Base-by-base conservation (phyloP, 108 stramenopile genomes). In the Cylindrotheca fusiformis region DNA sequence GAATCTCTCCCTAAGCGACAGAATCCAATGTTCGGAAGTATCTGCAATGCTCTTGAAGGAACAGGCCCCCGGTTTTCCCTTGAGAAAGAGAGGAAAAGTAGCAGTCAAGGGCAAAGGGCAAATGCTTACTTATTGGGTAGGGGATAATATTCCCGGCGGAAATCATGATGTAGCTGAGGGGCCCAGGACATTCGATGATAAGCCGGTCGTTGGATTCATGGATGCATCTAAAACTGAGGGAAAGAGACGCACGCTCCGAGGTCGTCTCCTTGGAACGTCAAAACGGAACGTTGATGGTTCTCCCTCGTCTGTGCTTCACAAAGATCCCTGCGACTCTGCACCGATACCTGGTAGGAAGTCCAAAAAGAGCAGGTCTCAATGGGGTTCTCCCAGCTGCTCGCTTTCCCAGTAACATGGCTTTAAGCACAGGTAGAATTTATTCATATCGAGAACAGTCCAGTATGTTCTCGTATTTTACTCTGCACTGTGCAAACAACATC, bases 91-190 rank as follows among this genome's bases (percentile, higher is more conserved):
- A 1, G 65, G 65, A 26, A 66, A 54, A 27, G 33, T 66, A 21
- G 33, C 64, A 21, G 65, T 84, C 36, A 84, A 84, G 47, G 82
- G 79, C 26, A 84, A 80, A 59, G 81, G 74, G 1, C 31, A 56
- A 20, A 55, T 66, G 53, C 1, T n/a, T 6, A 55, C 65, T 0
- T 66, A 47, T 23, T 66, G 65, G 65, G 65, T 66, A 33, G 60
- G 60, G 3, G n/a, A 27, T 20, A 29, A 55, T 5, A n/a, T n/a
- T n/a, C n/a, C n/a, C n/a, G n/a, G n/a, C n/a, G n/a, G n/a, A n/a
- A n/a, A n/a, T n/a, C n/a, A n/a, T n/a, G n/a, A n/a, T n/a, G n/a
- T n/a, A n/a, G 24, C 36, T 41, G 36, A 41, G 14, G 10, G 10
- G 10, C 6, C 36, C 32, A 31, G 36, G 10, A 14, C 6, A 41